Evolutionary conservation across 805 yeast genomes (phyloP).

Genomic region (Schwanniomyces pseudopolymorphus): DNA sequence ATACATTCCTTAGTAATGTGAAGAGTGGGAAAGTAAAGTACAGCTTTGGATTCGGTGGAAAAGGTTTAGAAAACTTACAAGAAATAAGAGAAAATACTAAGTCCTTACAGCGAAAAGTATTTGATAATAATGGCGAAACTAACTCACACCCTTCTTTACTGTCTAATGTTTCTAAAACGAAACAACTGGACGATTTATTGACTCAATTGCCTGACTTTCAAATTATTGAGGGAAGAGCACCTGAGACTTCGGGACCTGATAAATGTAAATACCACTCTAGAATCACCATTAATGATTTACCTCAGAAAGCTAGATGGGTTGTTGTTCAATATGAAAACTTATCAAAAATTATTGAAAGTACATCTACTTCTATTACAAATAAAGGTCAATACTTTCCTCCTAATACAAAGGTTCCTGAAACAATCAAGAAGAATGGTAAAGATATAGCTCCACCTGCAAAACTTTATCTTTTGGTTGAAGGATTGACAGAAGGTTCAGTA

Average conservation of each 20-base stretch:
- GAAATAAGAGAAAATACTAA: conserved; percentile 53
- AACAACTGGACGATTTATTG: conserved; percentile 7
- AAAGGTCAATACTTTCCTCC: conserved; percentile 70
- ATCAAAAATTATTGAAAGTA: conserved; percentile 62
- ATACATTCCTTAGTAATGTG: conserved; percentile 56
- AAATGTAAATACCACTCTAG: conserved; percentile 59
- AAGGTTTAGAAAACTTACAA: conserved; percentile 80
- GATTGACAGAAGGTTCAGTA: conserved; percentile 59
- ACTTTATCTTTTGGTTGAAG: conserved; percentile 76
- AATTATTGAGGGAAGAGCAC: conserved; percentile 51
- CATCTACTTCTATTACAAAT: conserved; percentile 75
- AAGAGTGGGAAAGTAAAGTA: conserved; percentile 64
- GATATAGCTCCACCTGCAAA: conserved; percentile 63
- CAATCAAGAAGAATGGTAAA: conserved; percentile 47
- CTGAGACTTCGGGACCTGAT: conserved; percentile 58
- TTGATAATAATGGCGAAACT: conserved; percentile 24
- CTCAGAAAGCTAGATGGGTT: conserved; percentile 76
- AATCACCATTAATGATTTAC: conserved; percentile 79
- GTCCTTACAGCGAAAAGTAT: conserved; percentile 49
- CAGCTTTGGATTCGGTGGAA: conserved; percentile 87
- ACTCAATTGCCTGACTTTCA: conserved; percentile 42
- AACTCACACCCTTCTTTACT: conserved; percentile 8
- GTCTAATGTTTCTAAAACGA: neutral
- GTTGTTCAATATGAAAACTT: conserved; percentile 68
- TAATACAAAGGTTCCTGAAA: conserved; percentile 44